Evolutionary conservation across 306 rosid genomes (phyloP).

Genomic region (Cicer pinnatifidum): DNA sequence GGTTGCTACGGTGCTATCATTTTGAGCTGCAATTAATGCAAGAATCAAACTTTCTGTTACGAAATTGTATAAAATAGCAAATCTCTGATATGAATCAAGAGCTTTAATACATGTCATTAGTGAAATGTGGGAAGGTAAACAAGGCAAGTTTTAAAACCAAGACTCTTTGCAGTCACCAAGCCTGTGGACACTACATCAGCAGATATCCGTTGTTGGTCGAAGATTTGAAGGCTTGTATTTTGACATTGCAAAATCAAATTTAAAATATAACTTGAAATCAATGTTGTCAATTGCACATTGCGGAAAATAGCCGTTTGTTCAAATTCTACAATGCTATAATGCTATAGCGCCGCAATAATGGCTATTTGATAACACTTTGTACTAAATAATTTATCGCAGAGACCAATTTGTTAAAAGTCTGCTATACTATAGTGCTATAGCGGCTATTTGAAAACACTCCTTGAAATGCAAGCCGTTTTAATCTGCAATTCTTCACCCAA

Average conservation of each 20-base stretch:
- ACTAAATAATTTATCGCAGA: too few relatives aligned
- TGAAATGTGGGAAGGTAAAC: constrained; percentile 24
- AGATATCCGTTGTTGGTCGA: background rate
- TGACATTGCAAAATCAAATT: background rate
- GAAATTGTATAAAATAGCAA: background rate
- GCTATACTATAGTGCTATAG: too few relatives aligned
- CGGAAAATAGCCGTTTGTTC: too few relatives aligned
- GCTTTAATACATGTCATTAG: background rate
- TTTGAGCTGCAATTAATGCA: constrained; percentile 70
- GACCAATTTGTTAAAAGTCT: too few relatives aligned
- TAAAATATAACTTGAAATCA: background rate
- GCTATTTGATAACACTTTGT: too few relatives aligned
- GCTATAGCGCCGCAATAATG: too few relatives aligned
- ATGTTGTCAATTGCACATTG: too few relatives aligned
- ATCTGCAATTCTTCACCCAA: background rate
- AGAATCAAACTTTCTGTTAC: constrained; percentile 20
- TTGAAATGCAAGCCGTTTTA: background rate
- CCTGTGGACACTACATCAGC: background rate
- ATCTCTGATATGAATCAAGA: background rate
- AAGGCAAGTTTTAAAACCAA: background rate
- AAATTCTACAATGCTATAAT: too few relatives aligned
- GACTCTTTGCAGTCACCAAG: background rate
- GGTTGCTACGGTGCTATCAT: constrained; percentile 72
- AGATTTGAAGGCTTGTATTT: background rate
- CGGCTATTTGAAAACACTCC: too few relatives aligned